Conservation (phyloP, 192 early-diverging fungal species). For the Gamsiella multidivaricata region DNA sequence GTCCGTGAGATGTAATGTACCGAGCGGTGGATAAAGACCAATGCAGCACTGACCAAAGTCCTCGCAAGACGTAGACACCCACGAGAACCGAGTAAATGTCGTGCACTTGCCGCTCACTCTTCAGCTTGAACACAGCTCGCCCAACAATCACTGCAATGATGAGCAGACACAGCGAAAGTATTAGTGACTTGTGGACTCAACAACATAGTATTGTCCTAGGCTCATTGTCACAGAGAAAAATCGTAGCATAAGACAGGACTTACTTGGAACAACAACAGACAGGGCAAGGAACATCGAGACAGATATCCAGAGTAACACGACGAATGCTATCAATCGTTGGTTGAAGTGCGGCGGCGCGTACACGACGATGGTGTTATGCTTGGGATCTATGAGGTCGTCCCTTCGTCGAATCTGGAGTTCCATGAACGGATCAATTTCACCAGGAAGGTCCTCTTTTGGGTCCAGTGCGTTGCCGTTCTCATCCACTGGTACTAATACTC, state of each 20-base stretch:
- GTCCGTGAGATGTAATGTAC: constrained; percentile 13
- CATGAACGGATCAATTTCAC: constrained; percentile 64
- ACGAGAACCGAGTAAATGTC: constrained; percentile 80
- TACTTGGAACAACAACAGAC: constrained; percentile 58
- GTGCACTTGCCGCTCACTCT: constrained; percentile 67
- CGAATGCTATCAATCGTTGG: constrained; percentile 62
- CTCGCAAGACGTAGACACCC: constrained; percentile 71
- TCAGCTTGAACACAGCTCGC: constrained; percentile 61
- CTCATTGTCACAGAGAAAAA: not conserved
- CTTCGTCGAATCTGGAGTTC: constrained; percentile 8
- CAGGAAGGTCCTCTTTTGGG: constrained; percentile 67
- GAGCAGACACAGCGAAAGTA: not conserved
- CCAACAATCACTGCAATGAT: constrained; percentile 68
- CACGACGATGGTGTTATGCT: constrained; percentile 77
- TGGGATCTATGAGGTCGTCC: constrained; percentile 27
- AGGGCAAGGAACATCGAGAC: constrained; percentile 60
- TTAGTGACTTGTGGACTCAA: too few species aligned
- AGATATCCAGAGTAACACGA: constrained; percentile 63
- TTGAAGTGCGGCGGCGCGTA: constrained; percentile 82
- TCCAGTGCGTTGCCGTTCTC: constrained; percentile 65
- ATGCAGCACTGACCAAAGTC: constrained; percentile 29
- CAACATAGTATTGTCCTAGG: too few species aligned
- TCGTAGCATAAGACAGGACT: constrained; percentile 18
- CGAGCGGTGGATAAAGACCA: constrained; percentile 37
- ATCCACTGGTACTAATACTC: constrained; percentile 84